Percentiles rank a stretch among this genome's conserved stretches.
phyloP scores from a whole-genome alignment of 257 asterid genomes.

The Capsicum chinense region DNA sequence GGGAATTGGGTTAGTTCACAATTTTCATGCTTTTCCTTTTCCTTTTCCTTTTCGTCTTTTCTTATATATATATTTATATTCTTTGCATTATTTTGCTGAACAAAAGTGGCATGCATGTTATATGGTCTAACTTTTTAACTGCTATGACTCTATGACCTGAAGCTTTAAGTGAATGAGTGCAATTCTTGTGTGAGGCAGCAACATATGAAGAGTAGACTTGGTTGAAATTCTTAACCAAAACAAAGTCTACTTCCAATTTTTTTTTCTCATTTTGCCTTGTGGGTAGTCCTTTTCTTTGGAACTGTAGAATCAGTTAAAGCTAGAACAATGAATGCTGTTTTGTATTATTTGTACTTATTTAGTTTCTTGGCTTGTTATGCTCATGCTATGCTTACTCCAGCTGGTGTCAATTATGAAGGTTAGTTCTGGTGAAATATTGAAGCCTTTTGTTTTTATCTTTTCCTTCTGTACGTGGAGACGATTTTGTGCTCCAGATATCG shows the following conservation, averaged over 20 bases:
- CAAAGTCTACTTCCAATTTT: background rate
- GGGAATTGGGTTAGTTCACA: slow-evolving; percentile 27
- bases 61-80: slow-evolving; percentile 28
- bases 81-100: slow-evolving; percentile 59
- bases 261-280: background rate
- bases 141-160: slow-evolving; percentile 44
- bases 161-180: slow-evolving; percentile 34
- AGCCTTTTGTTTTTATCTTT: background rate
- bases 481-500: background rate
- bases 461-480: background rate
- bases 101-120: slow-evolving; percentile 70
- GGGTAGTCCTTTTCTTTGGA: slow-evolving; percentile 26
- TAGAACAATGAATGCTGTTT: slow-evolving; percentile 38
- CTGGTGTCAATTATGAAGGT: slow-evolving; percentile 97
- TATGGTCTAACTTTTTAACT: slow-evolving; percentile 47
- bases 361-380: slow-evolving; percentile 56
- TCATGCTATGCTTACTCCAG: slow-evolving; percentile 69
- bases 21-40: slow-evolving; percentile 28
- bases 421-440: background rate
- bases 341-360: slow-evolving; percentile 45
- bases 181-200: slow-evolving; percentile 28
- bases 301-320: slow-evolving; percentile 32
- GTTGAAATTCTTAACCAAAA: slow-evolving; percentile 16
- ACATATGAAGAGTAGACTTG: background rate
- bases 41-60: slow-evolving; percentile 27